A percentile compares a stretch with the other conserved stretches of the same genome.
These are phyloP conservation scores for Anastatica hierochuntica DNA, from an alignment of 345 rosid species.

Conservation along the genomic window DNA sequence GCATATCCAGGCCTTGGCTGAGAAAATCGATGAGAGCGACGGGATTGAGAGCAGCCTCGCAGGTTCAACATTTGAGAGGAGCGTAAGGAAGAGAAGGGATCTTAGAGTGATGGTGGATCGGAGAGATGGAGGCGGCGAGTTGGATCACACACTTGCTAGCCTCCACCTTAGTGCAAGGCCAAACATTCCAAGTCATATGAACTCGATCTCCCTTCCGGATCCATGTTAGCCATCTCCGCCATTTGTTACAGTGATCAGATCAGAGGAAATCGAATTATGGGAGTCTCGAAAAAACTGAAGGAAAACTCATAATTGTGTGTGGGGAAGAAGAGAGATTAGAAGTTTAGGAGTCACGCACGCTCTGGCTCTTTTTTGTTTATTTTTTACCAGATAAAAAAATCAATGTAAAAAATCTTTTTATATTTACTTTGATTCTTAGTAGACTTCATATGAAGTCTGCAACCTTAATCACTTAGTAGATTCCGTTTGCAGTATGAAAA, in stretches of 20 bases:
- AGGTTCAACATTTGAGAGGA: conserved; percentile 77
- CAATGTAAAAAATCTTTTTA: too few species aligned
- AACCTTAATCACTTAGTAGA: too few species aligned
- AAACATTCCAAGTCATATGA: conserved; percentile 92
- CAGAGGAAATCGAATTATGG: conserved; percentile 6
- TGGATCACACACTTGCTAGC: conserved; percentile 98
- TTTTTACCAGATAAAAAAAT: too few species aligned
- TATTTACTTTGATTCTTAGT: too few species aligned
- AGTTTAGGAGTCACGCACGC: not conserved
- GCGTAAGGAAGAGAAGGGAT: conserved; percentile 73
- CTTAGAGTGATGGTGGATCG: conserved; percentile 70
- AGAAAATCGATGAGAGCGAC: conserved; percentile 69
- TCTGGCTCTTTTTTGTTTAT: too few species aligned
- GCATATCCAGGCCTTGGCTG: conserved; percentile 94
- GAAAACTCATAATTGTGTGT: not conserved
- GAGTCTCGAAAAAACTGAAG: not conserved
- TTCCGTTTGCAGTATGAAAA: too few species aligned
- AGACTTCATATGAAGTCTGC: too few species aligned
- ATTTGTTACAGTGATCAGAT: conserved; percentile 21
- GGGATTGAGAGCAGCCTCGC: conserved; percentile 56
- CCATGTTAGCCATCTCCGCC: conserved; percentile 82
- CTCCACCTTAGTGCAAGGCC: conserved; percentile 99
- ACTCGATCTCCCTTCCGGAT: conserved; percentile 93
- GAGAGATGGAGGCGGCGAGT: conserved; percentile 78
- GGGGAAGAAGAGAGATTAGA: not conserved